Conservation (phyloP, 768 basidiomycete genomes). For the Amanita polypyramis region DNA sequence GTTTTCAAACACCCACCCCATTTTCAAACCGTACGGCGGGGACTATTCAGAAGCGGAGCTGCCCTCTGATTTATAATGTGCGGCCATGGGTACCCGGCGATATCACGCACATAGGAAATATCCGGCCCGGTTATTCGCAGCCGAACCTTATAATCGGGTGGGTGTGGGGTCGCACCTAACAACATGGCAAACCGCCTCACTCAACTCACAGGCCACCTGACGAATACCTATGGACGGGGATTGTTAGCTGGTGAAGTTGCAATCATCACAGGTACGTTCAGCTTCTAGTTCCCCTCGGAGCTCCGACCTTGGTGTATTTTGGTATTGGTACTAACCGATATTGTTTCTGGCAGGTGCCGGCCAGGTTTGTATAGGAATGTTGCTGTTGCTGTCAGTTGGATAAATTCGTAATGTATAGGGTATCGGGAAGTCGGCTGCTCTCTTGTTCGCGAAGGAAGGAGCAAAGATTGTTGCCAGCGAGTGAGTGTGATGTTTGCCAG, state of each 20-base stretch:
- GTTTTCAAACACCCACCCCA: conserved; percentile 4
- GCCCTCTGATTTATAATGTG: too few species aligned
- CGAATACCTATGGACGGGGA: conserved; percentile 42
- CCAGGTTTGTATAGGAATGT: conserved; percentile 36
- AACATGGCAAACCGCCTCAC: conserved; percentile 47
- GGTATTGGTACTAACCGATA: background rate
- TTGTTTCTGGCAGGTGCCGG: conserved; percentile 45
- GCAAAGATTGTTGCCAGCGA: conserved; percentile 83
- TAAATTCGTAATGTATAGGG: conserved; percentile 67
- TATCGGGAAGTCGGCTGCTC: conserved; percentile 65
- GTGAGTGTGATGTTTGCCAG: conserved; percentile 28
- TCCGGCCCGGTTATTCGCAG: background rate
- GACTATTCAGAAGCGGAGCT: too few species aligned
- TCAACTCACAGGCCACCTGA: conserved; percentile 64
- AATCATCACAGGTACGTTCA: conserved; percentile 66
- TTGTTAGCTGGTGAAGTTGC: conserved; percentile 70
- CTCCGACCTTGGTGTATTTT: background rate
- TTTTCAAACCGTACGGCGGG: conserved; percentile 6
- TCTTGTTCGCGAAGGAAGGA: conserved; percentile 76
- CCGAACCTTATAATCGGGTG: background rate
- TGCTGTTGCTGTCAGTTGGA: conserved; percentile 28
- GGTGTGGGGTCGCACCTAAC: background rate
- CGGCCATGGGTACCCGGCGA: too few species aligned
- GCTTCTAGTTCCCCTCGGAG: background rate
- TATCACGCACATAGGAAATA: too few species aligned